phyloP scores from a whole-genome alignment of 371 early-diverging fungal species.

The Mortierella sp. region DNA sequence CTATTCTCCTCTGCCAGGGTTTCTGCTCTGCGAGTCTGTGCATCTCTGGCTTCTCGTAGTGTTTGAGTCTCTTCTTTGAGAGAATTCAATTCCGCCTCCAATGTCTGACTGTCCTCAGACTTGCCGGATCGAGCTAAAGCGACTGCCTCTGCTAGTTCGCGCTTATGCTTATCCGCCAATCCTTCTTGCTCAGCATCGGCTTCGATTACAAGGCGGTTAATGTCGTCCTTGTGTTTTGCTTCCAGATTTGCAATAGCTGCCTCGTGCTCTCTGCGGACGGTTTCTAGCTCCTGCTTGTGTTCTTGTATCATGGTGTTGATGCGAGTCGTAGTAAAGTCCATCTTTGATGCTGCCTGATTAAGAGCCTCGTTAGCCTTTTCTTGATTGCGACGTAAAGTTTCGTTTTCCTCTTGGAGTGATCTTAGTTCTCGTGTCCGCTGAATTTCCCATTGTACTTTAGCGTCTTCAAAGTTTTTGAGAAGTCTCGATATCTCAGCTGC shows the following conservation, averaged over 20 bases:
- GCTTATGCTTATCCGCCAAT: conserved; percentile 11
- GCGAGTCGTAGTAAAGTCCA: conserved; percentile 14
- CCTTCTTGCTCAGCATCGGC: conserved; percentile 30
- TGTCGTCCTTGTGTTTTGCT: conserved; percentile 21
- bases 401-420: conserved; percentile 16
- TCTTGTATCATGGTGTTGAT: conserved; percentile 23
- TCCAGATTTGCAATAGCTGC: conserved; percentile 15
- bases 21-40: not conserved
- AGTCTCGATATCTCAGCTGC: conserved; percentile 23
- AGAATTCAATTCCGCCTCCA: not conserved
- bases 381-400: conserved; percentile 11
- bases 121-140: not conserved
- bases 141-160: conserved; percentile 5
- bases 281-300: conserved; percentile 16
- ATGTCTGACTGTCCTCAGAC: not conserved
- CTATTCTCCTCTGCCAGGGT: conserved; percentile 14
- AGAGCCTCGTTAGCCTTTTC: conserved; percentile 14
- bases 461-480: conserved; percentile 4
- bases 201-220: conserved; percentile 25
- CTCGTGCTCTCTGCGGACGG: conserved; percentile 11
- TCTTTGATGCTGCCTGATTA: conserved; percentile 8
- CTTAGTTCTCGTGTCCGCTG: conserved; percentile 20
- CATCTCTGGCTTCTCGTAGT: conserved; percentile 6
- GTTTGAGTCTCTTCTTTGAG: conserved; percentile 14
- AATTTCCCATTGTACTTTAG: conserved; percentile 16